A percentile compares a stretch with the other conserved stretches of the same genome.
phyloP scores from a whole-genome alignment of 2,329 filamentous ascomycete genomes.

The Eutypella sp. region DNA sequence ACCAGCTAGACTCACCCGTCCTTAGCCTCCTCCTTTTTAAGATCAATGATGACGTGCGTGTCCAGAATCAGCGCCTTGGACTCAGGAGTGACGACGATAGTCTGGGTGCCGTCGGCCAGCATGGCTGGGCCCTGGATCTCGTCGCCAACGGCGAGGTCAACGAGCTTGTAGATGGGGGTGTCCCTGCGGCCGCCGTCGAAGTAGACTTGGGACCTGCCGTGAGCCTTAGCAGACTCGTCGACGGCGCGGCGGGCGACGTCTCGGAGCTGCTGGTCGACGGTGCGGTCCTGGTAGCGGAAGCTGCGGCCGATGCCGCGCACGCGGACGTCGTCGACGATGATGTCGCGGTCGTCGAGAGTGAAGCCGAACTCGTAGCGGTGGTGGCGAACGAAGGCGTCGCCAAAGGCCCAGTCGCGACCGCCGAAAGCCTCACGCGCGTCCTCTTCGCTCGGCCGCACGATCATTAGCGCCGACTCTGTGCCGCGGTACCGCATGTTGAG shows the following conservation, averaged over 20 bases:
- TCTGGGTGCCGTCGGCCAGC: conserved; percentile 83
- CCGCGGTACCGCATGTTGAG: conserved; percentile 90
- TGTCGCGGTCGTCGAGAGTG: conserved; percentile 75
- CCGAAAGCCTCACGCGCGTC: conserved; percentile 55
- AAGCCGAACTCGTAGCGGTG: conserved; percentile 94
- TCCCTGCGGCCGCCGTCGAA: conserved; percentile 76
- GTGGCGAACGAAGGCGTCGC: conserved; percentile 76
- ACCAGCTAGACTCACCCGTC: conserved; percentile 29
- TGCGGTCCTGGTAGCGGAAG: conserved; percentile 73
- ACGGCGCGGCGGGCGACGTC: conserved; percentile 58
- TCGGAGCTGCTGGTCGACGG: conserved; percentile 77
- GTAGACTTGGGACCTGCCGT: conserved; percentile 68
- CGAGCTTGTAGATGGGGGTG: conserved; percentile 79
- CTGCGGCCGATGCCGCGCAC: conserved; percentile 87
- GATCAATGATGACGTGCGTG: conserved; percentile 85
- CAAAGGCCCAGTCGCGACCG: conserved; percentile 75
- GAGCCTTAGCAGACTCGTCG: conserved; percentile 50
- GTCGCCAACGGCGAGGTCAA: conserved; percentile 67
- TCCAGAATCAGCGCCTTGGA: conserved; percentile 72
- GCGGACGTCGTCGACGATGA: conserved; percentile 86
- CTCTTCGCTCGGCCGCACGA: conserved; percentile 65
- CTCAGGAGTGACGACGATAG: conserved; percentile 80
- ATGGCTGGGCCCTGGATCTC: conserved; percentile 76
- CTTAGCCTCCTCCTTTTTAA: conserved; percentile 54
- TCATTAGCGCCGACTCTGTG: conserved; percentile 88